Percentiles rank a stretch among this genome's conserved stretches.
Conservation (phyloP, 345 rosid species). For the Pistacia integerrima region DNA sequence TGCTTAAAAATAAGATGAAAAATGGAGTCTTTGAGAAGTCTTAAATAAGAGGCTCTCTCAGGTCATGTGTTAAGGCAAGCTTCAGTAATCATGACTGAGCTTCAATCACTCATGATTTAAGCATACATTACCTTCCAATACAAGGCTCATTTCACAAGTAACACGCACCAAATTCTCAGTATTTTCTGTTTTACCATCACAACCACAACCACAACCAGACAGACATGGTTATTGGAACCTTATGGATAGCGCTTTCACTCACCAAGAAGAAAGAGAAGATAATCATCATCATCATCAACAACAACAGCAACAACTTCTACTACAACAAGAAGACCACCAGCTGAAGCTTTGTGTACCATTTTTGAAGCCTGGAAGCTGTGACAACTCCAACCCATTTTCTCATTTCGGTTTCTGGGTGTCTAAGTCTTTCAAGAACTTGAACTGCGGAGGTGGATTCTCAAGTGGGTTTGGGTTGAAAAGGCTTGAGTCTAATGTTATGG, state of each 20-base stretch:
- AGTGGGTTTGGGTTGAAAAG: conserved; percentile 40
- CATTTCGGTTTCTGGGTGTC: conserved; percentile 39
- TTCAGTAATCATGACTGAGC: conserved; percentile 38
- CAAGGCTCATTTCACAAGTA: conserved; percentile 20
- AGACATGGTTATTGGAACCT: conserved; percentile 40
- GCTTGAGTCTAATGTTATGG: conserved; percentile 35
- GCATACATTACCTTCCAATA: not conserved
- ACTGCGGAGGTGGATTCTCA: conserved; percentile 32
- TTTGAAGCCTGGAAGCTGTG: conserved; percentile 24
- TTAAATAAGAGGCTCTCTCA: conserved; percentile 17
- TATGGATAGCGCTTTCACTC: conserved; percentile 52
- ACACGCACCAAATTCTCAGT: not conserved
- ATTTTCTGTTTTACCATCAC: conserved; percentile 7
- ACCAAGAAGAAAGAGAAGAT: conserved; percentile 44
- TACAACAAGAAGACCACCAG: conserved; percentile 25
- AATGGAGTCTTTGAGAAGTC: not conserved
- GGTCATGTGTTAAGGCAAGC: conserved; percentile 45
- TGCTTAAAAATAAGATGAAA: not conserved
- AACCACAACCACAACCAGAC: conserved; percentile 22
- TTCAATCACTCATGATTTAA: conserved; percentile 16
- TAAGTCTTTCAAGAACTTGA: conserved; percentile 38
- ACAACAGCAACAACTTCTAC: conserved; percentile 25
- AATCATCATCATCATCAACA: conserved; percentile 20
- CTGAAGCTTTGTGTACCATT: conserved; percentile 45
- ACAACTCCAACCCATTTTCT: conserved; percentile 25